These are phyloP conservation scores for Juglanconis sp. DNA, from an alignment of 2,329 filamentous ascomycete genomes.

Conservation along the genomic window DNA sequence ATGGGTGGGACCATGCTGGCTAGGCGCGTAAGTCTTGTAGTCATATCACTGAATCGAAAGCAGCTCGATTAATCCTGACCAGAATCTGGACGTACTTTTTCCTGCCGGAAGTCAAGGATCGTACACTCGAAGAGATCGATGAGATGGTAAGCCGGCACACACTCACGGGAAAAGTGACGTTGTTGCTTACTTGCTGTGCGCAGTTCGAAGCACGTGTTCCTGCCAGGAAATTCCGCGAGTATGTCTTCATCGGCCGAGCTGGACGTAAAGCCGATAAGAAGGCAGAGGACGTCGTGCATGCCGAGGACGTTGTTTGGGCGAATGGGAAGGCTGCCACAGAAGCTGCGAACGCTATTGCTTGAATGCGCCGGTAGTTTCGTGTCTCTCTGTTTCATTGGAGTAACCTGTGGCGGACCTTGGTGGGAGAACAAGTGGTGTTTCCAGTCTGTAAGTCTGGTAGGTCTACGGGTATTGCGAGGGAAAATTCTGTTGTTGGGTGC, in stretches of 20 bases:
- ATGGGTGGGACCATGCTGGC: conserved; percentile 40
- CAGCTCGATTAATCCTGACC: background rate
- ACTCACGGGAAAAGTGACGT: background rate
- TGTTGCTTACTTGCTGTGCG: conserved; percentile 4
- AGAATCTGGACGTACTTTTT: conserved; percentile 43
- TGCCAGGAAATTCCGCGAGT: conserved; percentile 39
- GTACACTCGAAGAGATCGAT: conserved; percentile 52
- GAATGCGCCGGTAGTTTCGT: background rate
- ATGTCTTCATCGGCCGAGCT: conserved; percentile 26
- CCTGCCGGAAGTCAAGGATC: conserved; percentile 51
- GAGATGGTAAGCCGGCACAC: conserved; percentile 42
- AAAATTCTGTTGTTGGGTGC: too few species aligned
- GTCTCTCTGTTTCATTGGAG: too few species aligned
- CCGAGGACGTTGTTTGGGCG: conserved; percentile 15
- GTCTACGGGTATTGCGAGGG: too few species aligned
- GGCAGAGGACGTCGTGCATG: conserved; percentile 7
- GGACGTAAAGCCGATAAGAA: conserved; percentile 13
- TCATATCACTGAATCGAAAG: background rate
- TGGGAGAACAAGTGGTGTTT: too few species aligned
- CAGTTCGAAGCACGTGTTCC: conserved; percentile 36
- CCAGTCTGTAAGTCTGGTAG: too few species aligned
- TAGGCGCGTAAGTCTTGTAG: conserved; percentile 26
- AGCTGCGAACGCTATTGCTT: conserved; percentile 2
- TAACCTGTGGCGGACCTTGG: too few species aligned
- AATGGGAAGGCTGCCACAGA: conserved; percentile 7